These are phyloP conservation scores for Schizothecium vesticola DNA, from an alignment of 495 filamentous ascomycete genomes.

Conservation along the genomic window DNA sequence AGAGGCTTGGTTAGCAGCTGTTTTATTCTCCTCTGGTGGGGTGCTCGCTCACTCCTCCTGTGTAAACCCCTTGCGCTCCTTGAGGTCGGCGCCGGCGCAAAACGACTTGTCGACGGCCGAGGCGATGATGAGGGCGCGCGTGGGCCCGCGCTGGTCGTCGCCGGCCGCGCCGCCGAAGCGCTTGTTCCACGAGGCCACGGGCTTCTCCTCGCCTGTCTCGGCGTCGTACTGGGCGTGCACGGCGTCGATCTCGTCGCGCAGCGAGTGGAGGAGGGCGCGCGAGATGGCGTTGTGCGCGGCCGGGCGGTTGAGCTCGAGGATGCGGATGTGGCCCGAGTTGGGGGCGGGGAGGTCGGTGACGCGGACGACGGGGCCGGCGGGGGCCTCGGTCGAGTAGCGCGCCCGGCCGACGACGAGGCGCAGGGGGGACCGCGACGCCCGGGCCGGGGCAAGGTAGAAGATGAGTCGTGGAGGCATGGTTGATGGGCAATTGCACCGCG, in stretches of 20 bases:
- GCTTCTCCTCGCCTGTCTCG: slow-evolving; percentile 44
- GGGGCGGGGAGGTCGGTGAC: slow-evolving; percentile 70
- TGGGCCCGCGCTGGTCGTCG: slow-evolving; percentile 44
- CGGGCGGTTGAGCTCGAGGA: slow-evolving; percentile 83
- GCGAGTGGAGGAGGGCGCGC: slow-evolving; percentile 60
- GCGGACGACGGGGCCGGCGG: slow-evolving; percentile 53
- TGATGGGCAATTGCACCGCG: background rate
- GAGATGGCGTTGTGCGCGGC: slow-evolving; percentile 87
- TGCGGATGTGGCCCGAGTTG: slow-evolving; percentile 73
- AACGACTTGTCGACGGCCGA: slow-evolving; percentile 76
- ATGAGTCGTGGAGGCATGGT: slow-evolving; percentile 15
- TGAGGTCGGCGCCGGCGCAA: slow-evolving; percentile 91
- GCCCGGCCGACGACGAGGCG: slow-evolving; percentile 9
- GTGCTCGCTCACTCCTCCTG: slow-evolving; percentile 50
- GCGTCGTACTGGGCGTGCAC: slow-evolving; percentile 62
- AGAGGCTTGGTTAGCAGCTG: background rate
- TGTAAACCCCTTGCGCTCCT: slow-evolving; percentile 73
- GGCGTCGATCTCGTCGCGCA: slow-evolving; percentile 62
- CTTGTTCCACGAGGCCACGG: slow-evolving; percentile 27
- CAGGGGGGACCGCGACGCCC: slow-evolving; percentile 1
- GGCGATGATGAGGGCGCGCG: slow-evolving; percentile 71
- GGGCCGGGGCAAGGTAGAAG: slow-evolving; percentile 1
- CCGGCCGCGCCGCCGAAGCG: slow-evolving; percentile 38
- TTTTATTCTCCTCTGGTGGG: background rate
- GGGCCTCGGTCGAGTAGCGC: slow-evolving; percentile 31